These are phyloP conservation scores for Chlamydomonas reinhardtii DNA, from an alignment of 163 green algal genomes.

Conservation along the genomic window DNA sequence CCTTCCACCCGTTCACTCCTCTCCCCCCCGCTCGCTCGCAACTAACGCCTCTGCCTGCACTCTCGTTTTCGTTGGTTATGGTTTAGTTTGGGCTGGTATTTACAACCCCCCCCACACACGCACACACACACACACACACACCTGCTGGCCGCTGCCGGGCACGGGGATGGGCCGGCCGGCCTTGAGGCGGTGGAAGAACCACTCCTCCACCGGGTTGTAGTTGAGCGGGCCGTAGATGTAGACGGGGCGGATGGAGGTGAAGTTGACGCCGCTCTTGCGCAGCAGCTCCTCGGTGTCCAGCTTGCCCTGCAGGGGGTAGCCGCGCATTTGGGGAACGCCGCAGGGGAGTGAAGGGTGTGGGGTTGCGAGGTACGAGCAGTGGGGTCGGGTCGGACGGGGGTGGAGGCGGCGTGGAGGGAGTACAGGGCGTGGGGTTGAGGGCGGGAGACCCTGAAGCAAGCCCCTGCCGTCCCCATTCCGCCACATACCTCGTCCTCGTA, in stretches of 20 bases:
- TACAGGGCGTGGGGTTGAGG: too few species aligned
- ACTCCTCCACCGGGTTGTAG: constrained; percentile 99
- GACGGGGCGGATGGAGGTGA: constrained; percentile 91
- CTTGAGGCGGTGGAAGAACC: constrained; percentile 92
- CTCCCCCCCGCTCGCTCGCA: too few species aligned
- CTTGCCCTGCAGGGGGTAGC: constrained; percentile 83
- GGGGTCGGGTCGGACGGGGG: too few species aligned
- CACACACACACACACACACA: too few species aligned
- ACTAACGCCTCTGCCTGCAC: neutral
- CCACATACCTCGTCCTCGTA: too few species aligned
- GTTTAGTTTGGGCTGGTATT: too few species aligned
- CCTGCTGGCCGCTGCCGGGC: constrained; percentile 83
- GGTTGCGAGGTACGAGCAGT: neutral
- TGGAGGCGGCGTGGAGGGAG: too few species aligned
- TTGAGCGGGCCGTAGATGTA: constrained; percentile 99
- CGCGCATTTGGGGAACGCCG: neutral
- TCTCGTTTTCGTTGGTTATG: too few species aligned
- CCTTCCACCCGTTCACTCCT: too few species aligned
- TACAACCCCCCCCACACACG: too few species aligned
- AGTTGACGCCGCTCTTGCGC: constrained; percentile 82
- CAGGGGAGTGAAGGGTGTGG: neutral
- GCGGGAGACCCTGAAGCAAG: too few species aligned
- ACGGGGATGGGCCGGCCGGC: constrained; percentile 89
- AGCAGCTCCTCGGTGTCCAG: constrained; percentile 94
- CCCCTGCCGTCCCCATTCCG: too few species aligned